phyloP scores from a whole-genome alignment of 371 early-diverging fungal species.

The Blastocladiella emersonii region DNA sequence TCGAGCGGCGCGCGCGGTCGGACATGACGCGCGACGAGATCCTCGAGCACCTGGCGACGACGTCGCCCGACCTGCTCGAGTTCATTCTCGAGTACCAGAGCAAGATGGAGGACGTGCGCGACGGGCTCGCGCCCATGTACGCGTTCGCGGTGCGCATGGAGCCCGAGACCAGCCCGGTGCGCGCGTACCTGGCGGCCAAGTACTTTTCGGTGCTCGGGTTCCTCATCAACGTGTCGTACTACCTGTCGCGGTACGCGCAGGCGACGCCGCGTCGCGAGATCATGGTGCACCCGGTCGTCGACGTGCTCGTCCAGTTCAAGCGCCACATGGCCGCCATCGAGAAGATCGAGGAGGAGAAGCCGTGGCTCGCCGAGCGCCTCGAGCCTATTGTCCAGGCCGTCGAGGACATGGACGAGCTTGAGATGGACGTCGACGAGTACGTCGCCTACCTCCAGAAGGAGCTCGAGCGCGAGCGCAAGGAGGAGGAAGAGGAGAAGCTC shows the following conservation, averaged over 20 bases:
- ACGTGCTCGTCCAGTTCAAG: slow-evolving; percentile 52
- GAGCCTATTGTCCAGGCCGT: slow-evolving; percentile 14
- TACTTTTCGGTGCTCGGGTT: slow-evolving; percentile 54
- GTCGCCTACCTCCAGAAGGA: slow-evolving; percentile 10
- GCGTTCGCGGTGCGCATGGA: slow-evolving; percentile 19
- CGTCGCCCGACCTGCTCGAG: slow-evolving; percentile 70
- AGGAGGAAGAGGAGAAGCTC: slow-evolving; percentile 54
- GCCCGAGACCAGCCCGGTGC: slow-evolving; percentile 24
- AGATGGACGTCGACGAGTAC: slow-evolving; percentile 12
- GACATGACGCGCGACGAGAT: slow-evolving; percentile 51
- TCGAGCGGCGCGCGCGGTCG: slow-evolving; percentile 26
- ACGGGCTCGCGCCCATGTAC: slow-evolving; percentile 19
- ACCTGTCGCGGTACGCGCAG: slow-evolving; percentile 62
- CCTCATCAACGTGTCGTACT: slow-evolving; percentile 77
- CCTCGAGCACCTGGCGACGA: slow-evolving; percentile 51
- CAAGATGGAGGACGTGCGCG: slow-evolving; percentile 25
- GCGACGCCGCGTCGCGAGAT: slow-evolving; percentile 33
- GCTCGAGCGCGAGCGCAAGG: slow-evolving; percentile 46
- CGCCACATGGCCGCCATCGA: slow-evolving; percentile 55
- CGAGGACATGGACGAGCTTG: slow-evolving; percentile 13
- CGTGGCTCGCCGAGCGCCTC: slow-evolving; percentile 21
- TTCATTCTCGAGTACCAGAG: slow-evolving; percentile 59
- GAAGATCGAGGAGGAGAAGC: slow-evolving; percentile 34
- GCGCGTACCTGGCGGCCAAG: slow-evolving; percentile 22
- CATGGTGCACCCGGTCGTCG: slow-evolving; percentile 62